Evolutionary conservation across 345 rosid genomes (phyloP).

Genomic region (Orychophragmus violaceus): DNA sequence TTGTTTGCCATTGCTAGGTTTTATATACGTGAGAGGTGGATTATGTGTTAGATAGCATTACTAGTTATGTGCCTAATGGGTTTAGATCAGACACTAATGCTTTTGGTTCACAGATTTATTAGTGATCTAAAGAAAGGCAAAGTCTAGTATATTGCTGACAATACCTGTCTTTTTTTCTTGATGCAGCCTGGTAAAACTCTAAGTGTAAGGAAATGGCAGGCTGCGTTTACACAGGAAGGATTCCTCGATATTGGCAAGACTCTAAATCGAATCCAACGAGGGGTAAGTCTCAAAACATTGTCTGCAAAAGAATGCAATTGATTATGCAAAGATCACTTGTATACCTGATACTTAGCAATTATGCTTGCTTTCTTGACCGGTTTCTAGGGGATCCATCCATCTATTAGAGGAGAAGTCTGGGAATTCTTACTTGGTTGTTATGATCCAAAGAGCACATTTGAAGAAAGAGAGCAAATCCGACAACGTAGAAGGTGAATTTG

Average conservation of each 20-base stretch:
- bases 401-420: conserved; percentile 99
- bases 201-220: conserved; percentile 95
- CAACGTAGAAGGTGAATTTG: conserved; percentile 62
- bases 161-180: neutral
- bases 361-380: conserved; percentile 10
- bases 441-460: conserved; percentile 85
- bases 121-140: neutral
- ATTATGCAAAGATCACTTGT: neutral
- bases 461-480: conserved; percentile 76
- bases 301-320: neutral
- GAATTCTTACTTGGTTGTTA: conserved; percentile 93
- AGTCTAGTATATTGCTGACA: neutral
- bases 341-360: neutral
- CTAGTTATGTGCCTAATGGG: neutral
- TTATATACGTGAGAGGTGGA: neutral
- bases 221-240: conserved; percentile 77
- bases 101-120: neutral
- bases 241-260: conserved; percentile 75
- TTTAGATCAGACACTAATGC: neutral
- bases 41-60: neutral
- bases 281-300: conserved; percentile 38
- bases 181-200: conserved; percentile 94
- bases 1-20: neutral
- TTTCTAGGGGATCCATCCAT: conserved; percentile 85
- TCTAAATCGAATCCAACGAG: conserved; percentile 70